Conservation (phyloP, 2,329 filamentous ascomycete species). For the Chrysosporium keratinophilum region DNA sequence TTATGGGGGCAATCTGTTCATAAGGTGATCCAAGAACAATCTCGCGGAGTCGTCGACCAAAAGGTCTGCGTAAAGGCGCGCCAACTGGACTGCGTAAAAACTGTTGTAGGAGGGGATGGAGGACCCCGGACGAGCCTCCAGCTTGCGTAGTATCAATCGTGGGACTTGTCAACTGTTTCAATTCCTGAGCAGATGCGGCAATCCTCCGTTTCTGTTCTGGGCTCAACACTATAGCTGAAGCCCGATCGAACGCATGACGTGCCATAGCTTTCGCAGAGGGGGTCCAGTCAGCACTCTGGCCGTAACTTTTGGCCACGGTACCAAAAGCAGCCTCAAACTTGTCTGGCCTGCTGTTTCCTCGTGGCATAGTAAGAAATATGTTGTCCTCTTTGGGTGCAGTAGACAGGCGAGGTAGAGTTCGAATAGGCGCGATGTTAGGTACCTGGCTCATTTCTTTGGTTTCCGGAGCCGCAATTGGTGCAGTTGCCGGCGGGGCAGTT, state of each 20-base stretch:
- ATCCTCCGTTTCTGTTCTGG: slow-evolving; percentile 33
- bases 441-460: slow-evolving; percentile 34
- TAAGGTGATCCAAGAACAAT: slow-evolving; percentile 65
- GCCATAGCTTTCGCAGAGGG: slow-evolving; percentile 31
- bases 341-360: slow-evolving; percentile 28
- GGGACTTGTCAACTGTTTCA: slow-evolving; percentile 29
- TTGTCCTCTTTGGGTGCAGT: slow-evolving; percentile 40
- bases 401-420: slow-evolving; percentile 42
- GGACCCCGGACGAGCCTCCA: slow-evolving; percentile 40
- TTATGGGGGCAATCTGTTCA: slow-evolving; percentile 56
- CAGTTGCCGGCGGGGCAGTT: slow-evolving; percentile 31
- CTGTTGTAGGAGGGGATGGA: slow-evolving; percentile 40
- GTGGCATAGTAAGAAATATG: slow-evolving; percentile 37
- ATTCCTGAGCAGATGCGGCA: slow-evolving; percentile 29
- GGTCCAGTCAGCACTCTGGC: slow-evolving; percentile 36
- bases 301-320: slow-evolving; percentile 39
- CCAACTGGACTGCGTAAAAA: slow-evolving; percentile 49
- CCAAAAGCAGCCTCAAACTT: slow-evolving; percentile 35
- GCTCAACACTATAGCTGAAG: slow-evolving; percentile 31
- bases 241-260: slow-evolving; percentile 31
- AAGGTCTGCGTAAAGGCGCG: slow-evolving; percentile 58
- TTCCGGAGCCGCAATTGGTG: slow-evolving; percentile 20
- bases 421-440: slow-evolving; percentile 25
- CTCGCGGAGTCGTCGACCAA: slow-evolving; percentile 53
- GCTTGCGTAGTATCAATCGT: slow-evolving; percentile 39